These are phyloP conservation scores for Heliamphora pulchella DNA, from an alignment of 179 eudicot genomes.

Conservation along the genomic window DNA sequence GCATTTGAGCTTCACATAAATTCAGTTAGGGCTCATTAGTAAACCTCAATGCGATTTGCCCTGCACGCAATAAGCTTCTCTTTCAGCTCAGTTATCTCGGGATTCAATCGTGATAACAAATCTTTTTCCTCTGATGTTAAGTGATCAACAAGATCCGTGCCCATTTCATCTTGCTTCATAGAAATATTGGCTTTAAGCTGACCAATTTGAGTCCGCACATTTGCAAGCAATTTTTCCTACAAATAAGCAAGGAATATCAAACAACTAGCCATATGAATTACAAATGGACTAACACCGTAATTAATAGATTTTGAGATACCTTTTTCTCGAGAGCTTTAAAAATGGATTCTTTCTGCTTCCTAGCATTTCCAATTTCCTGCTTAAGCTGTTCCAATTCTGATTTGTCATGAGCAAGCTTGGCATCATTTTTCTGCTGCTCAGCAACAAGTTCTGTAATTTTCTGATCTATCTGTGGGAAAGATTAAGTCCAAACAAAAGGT, in stretches of 20 bases:
- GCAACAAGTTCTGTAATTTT: constrained; percentile 66
- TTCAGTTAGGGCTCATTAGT: constrained; percentile 7
- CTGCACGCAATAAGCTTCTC: constrained; percentile 68
- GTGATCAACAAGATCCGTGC: constrained; percentile 94
- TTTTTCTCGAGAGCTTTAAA: constrained; percentile 76
- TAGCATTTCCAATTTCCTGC: constrained; percentile 70
- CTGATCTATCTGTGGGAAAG: constrained; percentile 67
- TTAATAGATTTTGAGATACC: constrained; percentile 28
- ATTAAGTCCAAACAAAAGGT: constrained; percentile 38
- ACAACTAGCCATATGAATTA: constrained; percentile 16
- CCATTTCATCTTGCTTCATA: constrained; percentile 80
- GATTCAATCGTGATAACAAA: constrained; percentile 70
- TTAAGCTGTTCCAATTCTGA: constrained; percentile 80
- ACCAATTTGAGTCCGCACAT: constrained; percentile 57
- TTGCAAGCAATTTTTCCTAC: constrained; percentile 73
- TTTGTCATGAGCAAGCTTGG: constrained; percentile 77
- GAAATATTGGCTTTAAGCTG: constrained; percentile 65
- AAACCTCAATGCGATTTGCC: constrained; percentile 82
- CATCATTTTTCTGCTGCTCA: constrained; percentile 91
- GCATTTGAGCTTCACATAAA: not conserved
- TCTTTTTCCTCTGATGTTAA: constrained; percentile 75
- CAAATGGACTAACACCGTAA: too few relatives aligned
- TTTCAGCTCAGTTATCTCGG: constrained; percentile 87
- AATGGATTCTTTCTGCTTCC: constrained; percentile 67
- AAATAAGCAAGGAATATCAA: constrained; percentile 12